Percentiles rank a stretch among this genome's conserved stretches.
Conservation (phyloP, 352 stramenopile genomes). For the Blastocystis sp. region DNA sequence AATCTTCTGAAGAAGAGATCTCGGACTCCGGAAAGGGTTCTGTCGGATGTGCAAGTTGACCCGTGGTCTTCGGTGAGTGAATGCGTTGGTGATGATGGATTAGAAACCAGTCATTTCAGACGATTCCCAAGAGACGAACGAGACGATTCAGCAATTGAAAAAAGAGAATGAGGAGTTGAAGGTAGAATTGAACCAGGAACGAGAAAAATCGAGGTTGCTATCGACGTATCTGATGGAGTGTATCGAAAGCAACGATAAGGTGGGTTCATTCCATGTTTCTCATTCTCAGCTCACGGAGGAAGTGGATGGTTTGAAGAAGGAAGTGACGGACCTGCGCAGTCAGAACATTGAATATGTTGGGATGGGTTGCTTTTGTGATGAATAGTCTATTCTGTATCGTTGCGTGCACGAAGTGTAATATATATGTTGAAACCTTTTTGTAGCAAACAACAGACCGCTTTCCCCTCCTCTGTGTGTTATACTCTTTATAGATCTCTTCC, state of each 20-base stretch:
- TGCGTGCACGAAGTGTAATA: constrained; percentile 1
- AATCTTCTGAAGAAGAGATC: neutral
- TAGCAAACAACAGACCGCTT: neutral
- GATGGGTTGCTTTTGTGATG: neutral
- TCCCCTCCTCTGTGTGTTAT: neutral
- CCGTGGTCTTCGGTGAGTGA: neutral
- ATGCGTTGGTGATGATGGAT: no score
- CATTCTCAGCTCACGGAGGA: neutral
- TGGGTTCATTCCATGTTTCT: neutral
- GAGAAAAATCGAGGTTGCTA: neutral
- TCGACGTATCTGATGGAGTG: neutral
- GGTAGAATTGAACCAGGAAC: neutral
- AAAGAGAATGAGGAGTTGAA: neutral
- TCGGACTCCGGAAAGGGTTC: neutral
- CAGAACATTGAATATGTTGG: constrained; percentile 31
- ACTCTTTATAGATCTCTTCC: neutral
- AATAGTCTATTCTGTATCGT: neutral
- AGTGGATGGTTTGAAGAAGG: neutral
- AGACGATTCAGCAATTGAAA: no score
- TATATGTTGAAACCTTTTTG: neutral
- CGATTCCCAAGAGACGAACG: no score
- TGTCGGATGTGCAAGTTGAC: neutral
- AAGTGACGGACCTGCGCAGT: neutral
- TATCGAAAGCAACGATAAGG: constrained; percentile 5
- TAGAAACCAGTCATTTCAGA: no score